phyloP scores from a whole-genome alignment of 176 grass and related monocot genomes.

The Musa acuminata region DNA sequence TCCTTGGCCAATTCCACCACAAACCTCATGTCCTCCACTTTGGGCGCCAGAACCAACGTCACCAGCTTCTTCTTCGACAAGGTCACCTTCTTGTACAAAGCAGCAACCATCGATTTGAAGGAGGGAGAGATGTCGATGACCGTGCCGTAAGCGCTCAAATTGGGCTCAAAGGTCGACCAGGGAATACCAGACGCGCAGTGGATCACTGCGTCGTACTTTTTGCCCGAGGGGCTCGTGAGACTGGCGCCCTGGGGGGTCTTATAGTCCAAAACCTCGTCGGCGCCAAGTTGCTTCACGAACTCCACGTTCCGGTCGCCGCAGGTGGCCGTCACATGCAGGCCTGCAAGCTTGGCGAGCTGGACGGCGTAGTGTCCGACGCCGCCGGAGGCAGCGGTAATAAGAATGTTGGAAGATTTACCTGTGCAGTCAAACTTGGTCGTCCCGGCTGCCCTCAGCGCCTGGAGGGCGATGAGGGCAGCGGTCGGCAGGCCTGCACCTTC shows the following conservation, averaged over 20 bases:
- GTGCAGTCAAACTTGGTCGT: conserved; percentile 36
- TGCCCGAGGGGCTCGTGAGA: conserved; percentile 41
- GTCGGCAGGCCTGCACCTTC: conserved; percentile 50
- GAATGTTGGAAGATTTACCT: conserved; percentile 25
- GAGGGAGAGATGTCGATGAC: conserved; percentile 47
- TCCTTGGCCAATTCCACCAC: conserved; percentile 43
- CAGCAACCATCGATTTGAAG: conserved; percentile 22
- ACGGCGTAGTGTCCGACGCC: conserved; percentile 77
- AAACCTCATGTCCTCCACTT: conserved; percentile 56
- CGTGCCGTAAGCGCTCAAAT: conserved; percentile 26
- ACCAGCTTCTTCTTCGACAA: conserved; percentile 59
- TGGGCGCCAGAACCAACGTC: conserved; percentile 36
- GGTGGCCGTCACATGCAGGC: conserved; percentile 60
- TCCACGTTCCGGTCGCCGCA: conserved; percentile 63
- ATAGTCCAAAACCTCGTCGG: conserved; percentile 72
- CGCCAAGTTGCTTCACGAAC: conserved; percentile 39
- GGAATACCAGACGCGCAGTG: conserved; percentile 52
- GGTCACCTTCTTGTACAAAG: conserved; percentile 52
- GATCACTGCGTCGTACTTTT: conserved; percentile 48
- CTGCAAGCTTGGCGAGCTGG: conserved; percentile 62
- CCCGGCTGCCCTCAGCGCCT: conserved; percentile 47
- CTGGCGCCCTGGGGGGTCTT: conserved; percentile 38
- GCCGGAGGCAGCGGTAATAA: conserved; percentile 79
- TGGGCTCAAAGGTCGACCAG: conserved; percentile 43
- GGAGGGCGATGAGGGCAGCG: conserved; percentile 44